phyloP scores from a whole-genome alignment of 106 monocot genomes.

The Narthecium ossifragum region DNA sequence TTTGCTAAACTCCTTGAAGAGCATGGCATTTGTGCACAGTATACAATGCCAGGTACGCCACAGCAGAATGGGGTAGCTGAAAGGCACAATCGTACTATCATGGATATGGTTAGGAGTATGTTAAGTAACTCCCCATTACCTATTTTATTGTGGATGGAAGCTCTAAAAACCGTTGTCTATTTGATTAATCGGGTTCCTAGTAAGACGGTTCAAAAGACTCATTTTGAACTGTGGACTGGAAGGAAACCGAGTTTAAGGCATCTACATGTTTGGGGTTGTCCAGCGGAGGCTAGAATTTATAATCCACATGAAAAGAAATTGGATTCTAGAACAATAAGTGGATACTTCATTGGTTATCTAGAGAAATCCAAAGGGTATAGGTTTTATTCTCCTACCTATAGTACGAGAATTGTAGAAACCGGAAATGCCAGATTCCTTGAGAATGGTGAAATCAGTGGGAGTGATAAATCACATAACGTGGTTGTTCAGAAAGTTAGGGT shows the following conservation, averaged over 20 bases:
- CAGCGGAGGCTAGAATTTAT: conserved; percentile 3
- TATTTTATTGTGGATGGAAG: neutral
- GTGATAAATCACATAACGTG: neutral
- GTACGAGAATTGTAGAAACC: neutral
- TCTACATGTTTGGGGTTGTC: conserved; percentile 7
- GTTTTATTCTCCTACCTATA: conserved; percentile 2
- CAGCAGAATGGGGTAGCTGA: conserved; percentile 1
- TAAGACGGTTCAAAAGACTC: conserved; percentile 5
- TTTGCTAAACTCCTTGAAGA: conserved; percentile 3
- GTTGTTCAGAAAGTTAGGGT: neutral
- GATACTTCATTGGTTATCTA: neutral
- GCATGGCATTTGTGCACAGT: conserved; percentile 4
- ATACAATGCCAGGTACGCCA: neutral
- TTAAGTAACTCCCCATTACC: neutral
- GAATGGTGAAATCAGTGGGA: conserved; percentile 1
- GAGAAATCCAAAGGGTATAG: neutral
- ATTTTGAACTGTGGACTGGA: neutral
- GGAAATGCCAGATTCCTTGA: neutral
- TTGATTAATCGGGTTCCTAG: conserved; percentile 2
- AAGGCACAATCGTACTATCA: conserved; percentile 5
- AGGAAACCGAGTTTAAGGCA: conserved; percentile 11
- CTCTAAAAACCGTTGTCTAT: neutral
- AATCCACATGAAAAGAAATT: conserved; percentile 8
- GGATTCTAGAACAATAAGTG: neutral
- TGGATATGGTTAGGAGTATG: conserved; percentile 7